phyloP scores from a whole-genome alignment of 352 stramenopile species.

The Achlya hypogyna region DNA sequence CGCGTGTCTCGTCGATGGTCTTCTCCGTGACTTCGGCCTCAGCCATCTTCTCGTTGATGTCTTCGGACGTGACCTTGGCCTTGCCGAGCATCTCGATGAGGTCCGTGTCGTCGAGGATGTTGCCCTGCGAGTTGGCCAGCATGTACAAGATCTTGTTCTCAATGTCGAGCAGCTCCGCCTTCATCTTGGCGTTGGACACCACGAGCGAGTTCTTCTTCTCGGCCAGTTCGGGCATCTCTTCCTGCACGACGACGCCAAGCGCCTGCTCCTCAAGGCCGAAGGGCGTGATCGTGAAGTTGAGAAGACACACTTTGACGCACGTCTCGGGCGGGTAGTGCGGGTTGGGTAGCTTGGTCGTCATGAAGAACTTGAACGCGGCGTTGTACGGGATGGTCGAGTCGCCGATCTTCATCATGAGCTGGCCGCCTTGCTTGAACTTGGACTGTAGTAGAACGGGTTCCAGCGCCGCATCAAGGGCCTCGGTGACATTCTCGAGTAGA shows the following conservation, averaged over 20 bases:
- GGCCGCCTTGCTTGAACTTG: slow-evolving; percentile 89
- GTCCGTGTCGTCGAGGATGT: slow-evolving; percentile 90
- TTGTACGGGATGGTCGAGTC: slow-evolving; percentile 90
- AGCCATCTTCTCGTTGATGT: slow-evolving; percentile 90
- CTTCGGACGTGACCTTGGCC: slow-evolving; percentile 86
- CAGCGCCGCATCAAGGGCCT: slow-evolving; percentile 81
- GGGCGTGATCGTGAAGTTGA: slow-evolving; percentile 91
- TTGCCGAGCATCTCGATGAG: slow-evolving; percentile 88
- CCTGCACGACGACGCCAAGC: slow-evolving; percentile 86
- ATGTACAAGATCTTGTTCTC: slow-evolving; percentile 92
- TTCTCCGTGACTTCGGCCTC: slow-evolving; percentile 88
- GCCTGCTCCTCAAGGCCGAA: slow-evolving; percentile 87
- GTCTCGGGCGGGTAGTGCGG: slow-evolving; percentile 89
- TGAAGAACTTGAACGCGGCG: slow-evolving; percentile 84
- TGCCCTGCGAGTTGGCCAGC: slow-evolving; percentile 88
- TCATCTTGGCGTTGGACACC: slow-evolving; percentile 87
- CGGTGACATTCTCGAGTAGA: slow-evolving; percentile 82
- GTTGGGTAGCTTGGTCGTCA: slow-evolving; percentile 91
- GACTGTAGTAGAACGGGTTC: slow-evolving; percentile 87
- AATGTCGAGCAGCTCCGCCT: slow-evolving; percentile 88
- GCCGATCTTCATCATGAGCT: slow-evolving; percentile 90
- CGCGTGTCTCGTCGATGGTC: slow-evolving; percentile 83
- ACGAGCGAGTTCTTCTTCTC: slow-evolving; percentile 92
- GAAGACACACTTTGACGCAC: slow-evolving; percentile 87
- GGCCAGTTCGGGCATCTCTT: slow-evolving; percentile 89